Evolutionary conservation across 129 eudicot species (phyloP).

Genomic region (Rutidosis leptorrhynchoides): DNA sequence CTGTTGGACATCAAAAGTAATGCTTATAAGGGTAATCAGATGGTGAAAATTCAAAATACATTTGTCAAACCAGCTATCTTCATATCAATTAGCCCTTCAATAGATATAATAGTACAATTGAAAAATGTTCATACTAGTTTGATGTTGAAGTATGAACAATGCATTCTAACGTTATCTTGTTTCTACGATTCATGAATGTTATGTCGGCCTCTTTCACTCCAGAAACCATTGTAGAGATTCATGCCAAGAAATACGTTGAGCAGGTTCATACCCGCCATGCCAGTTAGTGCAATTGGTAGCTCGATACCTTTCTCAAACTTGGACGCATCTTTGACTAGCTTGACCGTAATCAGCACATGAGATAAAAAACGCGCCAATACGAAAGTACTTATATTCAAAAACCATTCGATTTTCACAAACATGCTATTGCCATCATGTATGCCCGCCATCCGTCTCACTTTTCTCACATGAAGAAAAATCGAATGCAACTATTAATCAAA

Average conservation of each 20-base stretch:
- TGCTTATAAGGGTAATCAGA: neutral
- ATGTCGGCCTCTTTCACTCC: constrained; percentile 41
- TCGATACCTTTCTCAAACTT: constrained; percentile 82
- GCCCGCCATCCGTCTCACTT: constrained; percentile 91
- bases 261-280: constrained; percentile 88
- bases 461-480: constrained; percentile 79
- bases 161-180: constrained; percentile 2
- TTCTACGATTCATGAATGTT: constrained; percentile 19
- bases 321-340: constrained; percentile 68
- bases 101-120: neutral
- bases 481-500: constrained; percentile 66
- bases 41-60: neutral
- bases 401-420: constrained; percentile 84
- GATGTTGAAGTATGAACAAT: neutral
- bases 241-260: constrained; percentile 67
- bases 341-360: constrained; percentile 71
- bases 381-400: constrained; percentile 57
- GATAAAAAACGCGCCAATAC: constrained; percentile 53
- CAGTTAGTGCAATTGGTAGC: constrained; percentile 79
- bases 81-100: constrained; percentile 1
- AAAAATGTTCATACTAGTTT: neutral
- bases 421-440: constrained; percentile 56
- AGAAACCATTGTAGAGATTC: constrained; percentile 64
- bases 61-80: too few species aligned
- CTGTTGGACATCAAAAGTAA: too few species aligned